Base-by-base conservation (phyloP, 2,329 filamentous ascomycete genomes). In the Epichloe uncinata region DNA sequence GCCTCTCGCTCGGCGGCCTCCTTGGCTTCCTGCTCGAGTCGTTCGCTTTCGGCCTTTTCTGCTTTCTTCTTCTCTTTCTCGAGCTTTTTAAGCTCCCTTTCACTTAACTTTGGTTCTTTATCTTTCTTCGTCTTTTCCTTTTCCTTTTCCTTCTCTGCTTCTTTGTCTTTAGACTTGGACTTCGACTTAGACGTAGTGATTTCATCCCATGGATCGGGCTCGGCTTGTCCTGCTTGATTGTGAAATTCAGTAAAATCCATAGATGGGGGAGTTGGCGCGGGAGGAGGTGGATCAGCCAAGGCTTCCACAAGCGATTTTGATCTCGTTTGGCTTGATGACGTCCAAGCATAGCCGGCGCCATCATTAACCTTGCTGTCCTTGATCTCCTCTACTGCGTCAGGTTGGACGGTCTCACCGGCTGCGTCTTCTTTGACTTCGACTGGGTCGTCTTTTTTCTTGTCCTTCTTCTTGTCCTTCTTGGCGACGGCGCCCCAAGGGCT, bases 31-130 rank as follows among this genome's bases (percentile, higher is more conserved):
- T 58, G 53, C 30, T 59, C 58, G 4, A 58, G 54, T 38, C 56
- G 53, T 61, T 66, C 61, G 53, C 63, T 60, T 63, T 67, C 38
- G 61, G 64, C 62, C 66, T 69, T 64, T 58, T 73, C 70, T 37
- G 61, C 63, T 57, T 70, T 70, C 33, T 66, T 68, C 59, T 69
- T 71, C 55, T 72, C 66, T 58, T 72, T 72, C 48, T 75, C 73
- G 20, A 74, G 71, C 57, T 73, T 73, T 56, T 73, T 71, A 16
- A 71, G 67, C 56, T 77, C 74, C 52, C 72, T 75, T 56, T 73
- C 72, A 59, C 60, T 70, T 41, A 75, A 62, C 58, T 71, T 75
- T 8, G 66, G 63, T 42, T 69, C 45, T 48, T 69, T 66, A 53
- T 72, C 67, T 35, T 69, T 62, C 42, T 66, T 65, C 7, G 33